phyloP scores from a whole-genome alignment of 805 yeast genomes.

The Kuraishia piskuri region DNA sequence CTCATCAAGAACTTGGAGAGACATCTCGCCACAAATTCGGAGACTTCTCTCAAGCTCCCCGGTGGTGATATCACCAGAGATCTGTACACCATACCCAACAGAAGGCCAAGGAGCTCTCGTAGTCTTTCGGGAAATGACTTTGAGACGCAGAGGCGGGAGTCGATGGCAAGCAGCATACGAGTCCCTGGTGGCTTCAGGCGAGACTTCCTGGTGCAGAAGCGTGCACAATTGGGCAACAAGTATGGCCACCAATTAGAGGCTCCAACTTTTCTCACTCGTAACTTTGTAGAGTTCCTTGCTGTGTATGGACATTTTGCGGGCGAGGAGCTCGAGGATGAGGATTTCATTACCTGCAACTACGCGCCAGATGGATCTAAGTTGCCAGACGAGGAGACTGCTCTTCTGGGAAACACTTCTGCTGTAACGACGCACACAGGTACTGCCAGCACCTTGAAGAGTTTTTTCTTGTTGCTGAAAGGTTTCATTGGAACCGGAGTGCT shows the following conservation, averaged over 20 bases:
- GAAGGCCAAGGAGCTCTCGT: slow-evolving; percentile 15
- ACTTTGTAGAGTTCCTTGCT: slow-evolving; percentile 69
- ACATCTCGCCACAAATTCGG: slow-evolving; percentile 26
- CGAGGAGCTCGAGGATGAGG: slow-evolving; percentile 67
- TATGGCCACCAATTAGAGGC: slow-evolving; percentile 18
- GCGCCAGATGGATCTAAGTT: slow-evolving; percentile 11
- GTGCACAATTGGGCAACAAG: slow-evolving; percentile 9
- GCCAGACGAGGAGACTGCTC: slow-evolving; percentile 31
- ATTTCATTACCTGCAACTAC: slow-evolving; percentile 43
- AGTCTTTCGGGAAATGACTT: slow-evolving; percentile 21
- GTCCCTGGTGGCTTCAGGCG: slow-evolving; percentile 83
- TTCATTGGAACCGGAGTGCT: slow-evolving; percentile 73
- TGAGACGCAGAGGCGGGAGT: slow-evolving; percentile 39
- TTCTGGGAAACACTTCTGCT: slow-evolving; percentile 11
- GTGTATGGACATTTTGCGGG: slow-evolving; percentile 86
- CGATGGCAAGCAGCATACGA: slow-evolving; percentile 58
- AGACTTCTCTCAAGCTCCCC: slow-evolving; percentile 27
- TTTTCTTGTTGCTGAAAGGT: slow-evolving; percentile 61
- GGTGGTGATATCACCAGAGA: slow-evolving; percentile 48
- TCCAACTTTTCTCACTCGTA: slow-evolving; percentile 52
- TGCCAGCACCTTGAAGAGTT: slow-evolving; percentile 67
- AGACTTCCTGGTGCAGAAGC: slow-evolving; percentile 40
- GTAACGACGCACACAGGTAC: slow-evolving; percentile 39
- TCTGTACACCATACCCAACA: slow-evolving; percentile 23
- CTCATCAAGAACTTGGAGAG: slow-evolving; percentile 24